Conservation (phyloP, 2,329 filamentous ascomycete genomes). For the Penicillium sp. region DNA sequence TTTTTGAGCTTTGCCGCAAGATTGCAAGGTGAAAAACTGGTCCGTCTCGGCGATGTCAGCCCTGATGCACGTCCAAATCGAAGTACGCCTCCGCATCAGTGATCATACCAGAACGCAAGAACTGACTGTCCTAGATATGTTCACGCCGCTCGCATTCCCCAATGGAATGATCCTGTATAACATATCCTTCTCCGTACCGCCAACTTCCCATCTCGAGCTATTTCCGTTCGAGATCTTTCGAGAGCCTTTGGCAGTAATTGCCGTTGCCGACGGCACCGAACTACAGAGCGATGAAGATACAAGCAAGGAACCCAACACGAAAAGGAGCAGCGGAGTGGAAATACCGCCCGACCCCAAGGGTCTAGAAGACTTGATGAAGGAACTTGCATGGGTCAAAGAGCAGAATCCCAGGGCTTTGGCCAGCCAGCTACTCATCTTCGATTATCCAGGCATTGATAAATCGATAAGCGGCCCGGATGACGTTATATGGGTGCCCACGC, state of each 20-base stretch:
- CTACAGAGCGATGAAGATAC: constrained; percentile 39
- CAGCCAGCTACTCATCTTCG: constrained; percentile 76
- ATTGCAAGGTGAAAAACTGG: constrained; percentile 72
- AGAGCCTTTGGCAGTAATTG: constrained; percentile 78
- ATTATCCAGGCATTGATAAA: constrained; percentile 57
- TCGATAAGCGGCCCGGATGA: constrained; percentile 59
- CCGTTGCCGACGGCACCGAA: constrained; percentile 76
- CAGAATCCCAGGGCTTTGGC: constrained; percentile 71
- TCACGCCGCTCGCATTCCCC: constrained; percentile 85
- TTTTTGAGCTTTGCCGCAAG: constrained; percentile 76
- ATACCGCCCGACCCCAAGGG: constrained; percentile 36
- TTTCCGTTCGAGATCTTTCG: constrained; percentile 88
- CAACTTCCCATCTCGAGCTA: constrained; percentile 72
- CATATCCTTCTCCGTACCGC: constrained; percentile 72
- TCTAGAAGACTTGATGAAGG: constrained; percentile 48
- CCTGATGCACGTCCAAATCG: constrained; percentile 79
- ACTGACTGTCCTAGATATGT: constrained; percentile 64
- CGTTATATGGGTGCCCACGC: constrained; percentile 66
- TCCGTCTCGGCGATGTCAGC: constrained; percentile 80
- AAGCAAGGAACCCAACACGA: constrained; percentile 11
- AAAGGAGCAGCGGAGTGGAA: constrained; percentile 16
- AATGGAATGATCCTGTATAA: constrained; percentile 85
- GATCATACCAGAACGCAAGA: neutral
- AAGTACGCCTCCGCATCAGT: constrained; percentile 59
- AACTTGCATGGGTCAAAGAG: constrained; percentile 67